These are phyloP conservation scores for Heterobasidion occidentale DNA, from an alignment of 1,284 basidiomycete genomes.

Conservation along the genomic window DNA sequence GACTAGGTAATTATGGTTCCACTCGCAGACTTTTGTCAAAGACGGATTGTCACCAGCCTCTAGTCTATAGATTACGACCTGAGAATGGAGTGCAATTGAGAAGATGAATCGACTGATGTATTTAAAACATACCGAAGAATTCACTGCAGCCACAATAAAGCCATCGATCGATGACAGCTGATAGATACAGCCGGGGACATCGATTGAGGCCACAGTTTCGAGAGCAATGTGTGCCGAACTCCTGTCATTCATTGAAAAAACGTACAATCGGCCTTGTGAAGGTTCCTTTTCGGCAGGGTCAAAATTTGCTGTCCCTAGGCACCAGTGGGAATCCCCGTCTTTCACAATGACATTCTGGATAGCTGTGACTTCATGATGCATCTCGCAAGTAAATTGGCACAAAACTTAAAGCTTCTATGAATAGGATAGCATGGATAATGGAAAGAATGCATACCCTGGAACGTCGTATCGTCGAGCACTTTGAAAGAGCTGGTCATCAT, in stretches of 20 bases:
- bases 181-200: conserved; percentile 57
- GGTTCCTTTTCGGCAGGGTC: conserved; percentile 49
- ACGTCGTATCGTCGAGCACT: conserved; percentile 57
- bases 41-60: conserved; percentile 16
- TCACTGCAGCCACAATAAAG: conserved; percentile 61
- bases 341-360: conserved; percentile 28
- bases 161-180: conserved; percentile 39
- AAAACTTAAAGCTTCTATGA: conserved; percentile 29
- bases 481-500: conserved; percentile 50
- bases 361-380: conserved; percentile 54
- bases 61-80: conserved; percentile 39
- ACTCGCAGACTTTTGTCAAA: conserved; percentile 44
- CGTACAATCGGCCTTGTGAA: conserved; percentile 45
- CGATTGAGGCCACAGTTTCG: conserved; percentile 22
- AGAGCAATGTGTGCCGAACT: conserved; percentile 6
- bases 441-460: conserved; percentile 38
- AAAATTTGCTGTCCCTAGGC: conserved; percentile 51
- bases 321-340: conserved; percentile 37
- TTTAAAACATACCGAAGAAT: conserved; percentile 54
- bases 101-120: neutral
- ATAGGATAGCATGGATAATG: neutral
- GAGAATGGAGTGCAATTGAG: conserved; percentile 19
- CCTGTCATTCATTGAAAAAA: conserved; percentile 27
- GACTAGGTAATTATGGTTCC: conserved; percentile 79
- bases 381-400: conserved; percentile 41